phyloP scores from a whole-genome alignment of 208 protist species.

The Angomonas ambiguus region DNA sequence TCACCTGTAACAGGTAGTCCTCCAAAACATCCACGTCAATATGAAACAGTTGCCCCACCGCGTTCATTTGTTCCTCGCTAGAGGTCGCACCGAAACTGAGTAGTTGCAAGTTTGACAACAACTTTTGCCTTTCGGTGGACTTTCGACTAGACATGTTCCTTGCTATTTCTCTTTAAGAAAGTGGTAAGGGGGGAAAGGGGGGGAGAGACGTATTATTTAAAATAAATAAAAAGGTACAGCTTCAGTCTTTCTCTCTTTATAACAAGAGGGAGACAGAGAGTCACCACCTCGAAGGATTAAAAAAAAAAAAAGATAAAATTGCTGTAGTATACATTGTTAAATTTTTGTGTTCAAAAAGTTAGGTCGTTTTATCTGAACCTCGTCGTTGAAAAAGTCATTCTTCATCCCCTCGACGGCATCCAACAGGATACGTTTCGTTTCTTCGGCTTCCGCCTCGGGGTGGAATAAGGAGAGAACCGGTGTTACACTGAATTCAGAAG shows the following conservation, averaged over 20 bases:
- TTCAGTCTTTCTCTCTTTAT: neutral
- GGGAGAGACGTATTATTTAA: neutral
- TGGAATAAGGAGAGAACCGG: neutral
- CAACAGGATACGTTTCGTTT: neutral
- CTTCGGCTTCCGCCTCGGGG: neutral
- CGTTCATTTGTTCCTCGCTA: constrained; percentile 30
- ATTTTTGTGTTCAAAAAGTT: constrained; percentile 4
- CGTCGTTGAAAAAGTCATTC: constrained; percentile 13
- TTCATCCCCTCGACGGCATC: neutral
- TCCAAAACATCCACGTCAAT: constrained; percentile 45
- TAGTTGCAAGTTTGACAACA: constrained; percentile 51
- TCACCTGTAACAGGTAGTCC: constrained; percentile 77
- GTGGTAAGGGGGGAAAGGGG: neutral
- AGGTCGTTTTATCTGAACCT: constrained; percentile 2
- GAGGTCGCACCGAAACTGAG: constrained; percentile 30
- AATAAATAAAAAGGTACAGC: neutral
- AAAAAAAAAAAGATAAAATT: constrained; percentile 14
- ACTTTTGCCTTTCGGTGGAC: constrained; percentile 36
- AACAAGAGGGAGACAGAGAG: too few relatives aligned
- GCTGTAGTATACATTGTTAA: neutral
- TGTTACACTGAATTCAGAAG: neutral
- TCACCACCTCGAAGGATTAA: neutral
- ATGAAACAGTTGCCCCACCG: constrained; percentile 62
- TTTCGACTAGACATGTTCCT: neutral
- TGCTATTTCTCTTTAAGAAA: neutral